Base-by-base conservation (phyloP, 1,139 yeast genomes). In the Insectozyma bohioensis region DNA sequence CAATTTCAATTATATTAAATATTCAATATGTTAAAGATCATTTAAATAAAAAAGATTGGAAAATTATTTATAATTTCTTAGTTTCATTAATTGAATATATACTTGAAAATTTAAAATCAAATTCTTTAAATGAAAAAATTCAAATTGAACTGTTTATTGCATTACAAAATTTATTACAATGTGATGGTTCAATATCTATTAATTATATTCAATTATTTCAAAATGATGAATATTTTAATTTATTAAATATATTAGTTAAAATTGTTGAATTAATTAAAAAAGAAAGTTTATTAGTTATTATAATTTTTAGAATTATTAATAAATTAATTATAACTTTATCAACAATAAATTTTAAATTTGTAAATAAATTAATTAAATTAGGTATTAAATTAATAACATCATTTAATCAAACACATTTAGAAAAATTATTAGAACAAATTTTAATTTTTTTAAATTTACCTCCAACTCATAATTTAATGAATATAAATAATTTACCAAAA, bases 21-120 rank as follows among this genome's bases (percentile, higher is more conserved):
- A 43, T 54, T 26, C 57, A 52, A 19, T 59, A 49, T 28, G 67
- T 74, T 37, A 58, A 58, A 37, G 71, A 67, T 23, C 75, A 72
- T 45, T 44, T 74, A 6, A 48, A 56, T 20, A 36, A 40, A 3
- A 45, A 41, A 2, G 64, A 61, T 12, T 69, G 75, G 67, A 28
- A 33, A 7, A 43, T 40, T 4, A 46, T 64, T 3, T 48, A 54
- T 20, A 41, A 41, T 1, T 55, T 54, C 20, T 36, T 63, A 4
- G 30, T 63, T 4, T 43, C 48, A 12, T 22, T 34, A 3, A 33
- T 36, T 6, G 37, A 24, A 20, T 22, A 16, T 13, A 17, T 30
- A 6, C 25, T 37, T 15, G 25, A 33, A 9, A 35, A 31, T 14
- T 24, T 20, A 18, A 16, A 24, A 11, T 14, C 26, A 12, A 12